A percentile compares a stretch with the other conserved stretches of the same genome.
Conservation (phyloP, 1,284 basidiomycete species). For the Athelia sp. region DNA sequence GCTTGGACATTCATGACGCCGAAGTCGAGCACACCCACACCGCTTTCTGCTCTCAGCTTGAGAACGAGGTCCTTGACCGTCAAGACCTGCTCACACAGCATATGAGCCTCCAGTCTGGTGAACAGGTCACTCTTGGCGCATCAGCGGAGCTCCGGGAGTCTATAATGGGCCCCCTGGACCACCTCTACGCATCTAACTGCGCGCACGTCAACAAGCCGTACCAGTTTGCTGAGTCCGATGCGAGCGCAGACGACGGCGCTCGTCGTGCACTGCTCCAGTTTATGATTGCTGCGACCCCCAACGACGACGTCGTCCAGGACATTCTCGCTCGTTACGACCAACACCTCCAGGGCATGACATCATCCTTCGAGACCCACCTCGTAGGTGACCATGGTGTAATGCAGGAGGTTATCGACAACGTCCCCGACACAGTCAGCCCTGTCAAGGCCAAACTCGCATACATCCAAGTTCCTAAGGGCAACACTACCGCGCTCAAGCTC, state of each 20-base stretch:
- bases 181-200: slow-evolving; percentile 55
- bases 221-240: slow-evolving; percentile 12
- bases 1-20: slow-evolving; percentile 27
- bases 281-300: slow-evolving; percentile 72
- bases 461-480: slow-evolving; percentile 62
- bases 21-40: slow-evolving; percentile 45
- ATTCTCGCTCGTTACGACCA: slow-evolving; percentile 48
- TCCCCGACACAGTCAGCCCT: slow-evolving; percentile 68
- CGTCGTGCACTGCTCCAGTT: slow-evolving; percentile 66
- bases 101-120: slow-evolving; percentile 19
- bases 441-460: slow-evolving; percentile 72
- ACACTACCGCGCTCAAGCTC: slow-evolving; percentile 50
- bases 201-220: slow-evolving; percentile 33
- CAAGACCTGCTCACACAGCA: slow-evolving; percentile 12
- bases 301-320: slow-evolving; percentile 38
- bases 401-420: slow-evolving; percentile 45
- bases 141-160: slow-evolving; percentile 12
- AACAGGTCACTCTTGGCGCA: slow-evolving; percentile 34
- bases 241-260: slow-evolving; percentile 19
- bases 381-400: slow-evolving; percentile 42
- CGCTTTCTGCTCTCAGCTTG: slow-evolving; percentile 51
- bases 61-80: slow-evolving; percentile 30
- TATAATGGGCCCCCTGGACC: slow-evolving; percentile 30
- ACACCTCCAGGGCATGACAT: slow-evolving; percentile 45
- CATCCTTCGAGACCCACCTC: slow-evolving; percentile 42